phyloP scores from a whole-genome alignment of 2,329 filamentous ascomycete genomes.

The Apiospora rasikravindrae region DNA sequence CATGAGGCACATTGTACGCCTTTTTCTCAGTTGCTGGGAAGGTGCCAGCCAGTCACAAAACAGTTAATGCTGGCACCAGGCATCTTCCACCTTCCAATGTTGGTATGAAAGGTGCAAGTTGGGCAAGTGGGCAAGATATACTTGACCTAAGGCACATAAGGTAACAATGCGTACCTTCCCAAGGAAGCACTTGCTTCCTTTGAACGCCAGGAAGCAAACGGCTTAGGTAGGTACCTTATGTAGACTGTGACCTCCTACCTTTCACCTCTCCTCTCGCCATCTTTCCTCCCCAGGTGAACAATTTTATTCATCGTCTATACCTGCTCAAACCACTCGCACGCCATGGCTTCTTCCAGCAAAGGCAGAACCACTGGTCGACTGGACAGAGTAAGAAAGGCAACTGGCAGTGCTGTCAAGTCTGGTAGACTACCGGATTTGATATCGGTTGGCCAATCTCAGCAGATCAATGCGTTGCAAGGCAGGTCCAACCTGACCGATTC shows the following conservation, averaged over 20 bases:
- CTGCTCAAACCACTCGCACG: background rate
- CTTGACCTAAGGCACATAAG: too few species aligned
- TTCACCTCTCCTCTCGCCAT: background rate
- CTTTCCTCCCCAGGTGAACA: background rate
- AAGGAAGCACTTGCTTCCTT: background rate
- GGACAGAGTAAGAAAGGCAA: background rate
- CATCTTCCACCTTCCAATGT: background rate
- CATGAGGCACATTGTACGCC: too few species aligned
- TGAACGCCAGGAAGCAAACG: background rate
- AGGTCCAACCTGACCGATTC: background rate
- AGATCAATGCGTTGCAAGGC: background rate
- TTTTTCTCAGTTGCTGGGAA: background rate
- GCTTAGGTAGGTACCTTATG: too few species aligned
- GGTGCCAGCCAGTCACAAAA: background rate
- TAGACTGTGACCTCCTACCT: background rate
- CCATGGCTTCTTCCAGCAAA: background rate
- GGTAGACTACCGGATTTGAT: background rate
- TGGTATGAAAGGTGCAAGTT: background rate
- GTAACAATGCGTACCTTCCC: background rate
- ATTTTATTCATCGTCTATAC: too few species aligned
- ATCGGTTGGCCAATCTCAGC: background rate
- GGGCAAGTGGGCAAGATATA: background rate
- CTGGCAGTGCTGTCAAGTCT: background rate
- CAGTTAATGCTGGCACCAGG: background rate
- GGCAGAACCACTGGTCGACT: background rate